Base-by-base conservation (phyloP, 352 stramenopile genomes). In the Phytophthora kernoviae region DNA sequence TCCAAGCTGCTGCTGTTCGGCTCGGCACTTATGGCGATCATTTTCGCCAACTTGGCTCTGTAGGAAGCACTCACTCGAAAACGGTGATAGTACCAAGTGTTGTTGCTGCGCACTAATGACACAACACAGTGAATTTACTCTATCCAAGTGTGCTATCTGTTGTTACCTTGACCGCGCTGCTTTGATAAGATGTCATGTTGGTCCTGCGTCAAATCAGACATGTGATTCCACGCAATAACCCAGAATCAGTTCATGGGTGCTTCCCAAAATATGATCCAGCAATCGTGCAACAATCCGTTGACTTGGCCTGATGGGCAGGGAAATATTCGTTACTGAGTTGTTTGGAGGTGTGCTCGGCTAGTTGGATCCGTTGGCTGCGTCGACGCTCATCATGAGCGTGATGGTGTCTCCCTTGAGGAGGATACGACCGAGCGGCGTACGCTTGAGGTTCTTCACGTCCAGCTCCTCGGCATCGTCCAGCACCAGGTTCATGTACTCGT, bases 401-500 rank as follows among this genome's bases (percentile, higher is more conserved):
- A 99, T 99, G 27, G 96, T 98, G 87, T 99, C 98, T 32, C 98
- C 98, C 83, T 99, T 99, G 26, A 99, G 90, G 69, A 99, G 84
- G 77, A 99, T 99, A 54, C 97, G 90, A 12, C 98, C 97, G 30
- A 99, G 81, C 49, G 96, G 81, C 47, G 84, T 97, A 62, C 88
- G 88, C 71, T 97, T 97, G 47, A 97, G 88, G 46, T 93, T 97
- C 77, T 98, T 98, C 45, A 97, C 86, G 62, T 98, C 88, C 15
- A 99, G 75, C 75, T 99, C 97, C 60, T 98, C 94, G 10, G 97
- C 97, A 71, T 99, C 94, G 71, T 99, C 97, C 63, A 99, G 84
- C 33, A 99, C 96, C 40, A 99, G 84, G 82, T 99, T 99, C 98
- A 99, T 99, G 85, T 99, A 99, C 78, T 98, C 96, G 73, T 98